Conservation (phyloP, 345 rosid species). For the Lepidium aucheri region DNA sequence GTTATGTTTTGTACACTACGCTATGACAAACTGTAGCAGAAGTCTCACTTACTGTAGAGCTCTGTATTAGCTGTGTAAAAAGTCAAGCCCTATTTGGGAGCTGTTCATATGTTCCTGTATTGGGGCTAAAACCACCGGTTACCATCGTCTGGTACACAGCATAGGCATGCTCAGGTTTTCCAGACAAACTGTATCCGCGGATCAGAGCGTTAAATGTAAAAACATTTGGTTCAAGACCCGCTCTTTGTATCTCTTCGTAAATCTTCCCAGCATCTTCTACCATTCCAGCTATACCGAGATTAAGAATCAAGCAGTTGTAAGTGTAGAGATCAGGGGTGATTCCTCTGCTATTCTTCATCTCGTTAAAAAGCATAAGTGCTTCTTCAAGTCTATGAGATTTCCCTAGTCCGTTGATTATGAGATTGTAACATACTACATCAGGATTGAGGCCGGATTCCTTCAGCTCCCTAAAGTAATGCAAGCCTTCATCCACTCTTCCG, state of each 20-base stretch:
- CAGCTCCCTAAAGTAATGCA: slow-evolving; percentile 54
- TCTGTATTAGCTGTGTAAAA: slow-evolving; percentile 12
- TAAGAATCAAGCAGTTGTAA: slow-evolving; percentile 67
- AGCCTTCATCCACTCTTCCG: slow-evolving; percentile 73
- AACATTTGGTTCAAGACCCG: slow-evolving; percentile 74
- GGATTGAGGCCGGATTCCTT: slow-evolving; percentile 55
- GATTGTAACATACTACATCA: slow-evolving; percentile 65
- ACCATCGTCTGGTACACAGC: slow-evolving; percentile 73
- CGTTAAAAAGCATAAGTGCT: slow-evolving; percentile 53
- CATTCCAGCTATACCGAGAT: slow-evolving; percentile 58
- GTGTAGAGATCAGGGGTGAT: slow-evolving; percentile 70
- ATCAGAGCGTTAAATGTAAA: slow-evolving; percentile 84
- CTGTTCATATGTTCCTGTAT: slow-evolving; percentile 74
- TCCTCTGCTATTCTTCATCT: slow-evolving; percentile 52
- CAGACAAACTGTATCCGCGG: slow-evolving; percentile 63
- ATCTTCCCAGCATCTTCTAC: slow-evolving; percentile 57
- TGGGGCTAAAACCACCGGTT: slow-evolving; percentile 77
- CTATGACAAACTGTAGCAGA: not conserved
- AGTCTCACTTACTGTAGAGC: slow-evolving; percentile 5
- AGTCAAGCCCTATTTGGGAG: slow-evolving; percentile 54
- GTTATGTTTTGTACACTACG: slow-evolving; percentile 21
- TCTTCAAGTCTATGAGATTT: slow-evolving; percentile 54
- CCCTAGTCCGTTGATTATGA: slow-evolving; percentile 72
- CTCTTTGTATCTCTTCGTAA: slow-evolving; percentile 48
- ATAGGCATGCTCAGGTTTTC: slow-evolving; percentile 59